phyloP scores from a whole-genome alignment of 1,139 yeast species.

The Kodamaea plutei region DNA sequence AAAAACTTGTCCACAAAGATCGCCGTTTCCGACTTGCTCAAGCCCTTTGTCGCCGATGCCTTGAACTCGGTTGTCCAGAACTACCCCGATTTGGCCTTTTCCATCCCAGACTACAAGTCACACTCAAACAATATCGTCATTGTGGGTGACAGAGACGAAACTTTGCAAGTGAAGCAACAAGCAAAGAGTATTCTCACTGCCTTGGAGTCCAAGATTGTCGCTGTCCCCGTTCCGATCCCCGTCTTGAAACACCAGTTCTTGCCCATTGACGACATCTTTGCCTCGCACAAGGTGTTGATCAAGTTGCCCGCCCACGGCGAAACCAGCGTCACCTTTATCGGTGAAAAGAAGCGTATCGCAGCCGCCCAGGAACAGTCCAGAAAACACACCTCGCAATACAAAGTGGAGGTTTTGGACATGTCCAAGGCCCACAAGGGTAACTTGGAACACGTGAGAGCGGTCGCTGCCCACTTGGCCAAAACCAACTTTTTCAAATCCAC shows the following conservation, averaged over 20 bases:
- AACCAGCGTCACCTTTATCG: conserved; percentile 58
- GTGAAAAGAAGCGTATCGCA: conserved; percentile 51
- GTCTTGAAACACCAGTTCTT: conserved; percentile 42
- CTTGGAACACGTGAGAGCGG: conserved; percentile 65
- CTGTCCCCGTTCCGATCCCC: conserved; percentile 43
- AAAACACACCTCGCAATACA: conserved; percentile 47
- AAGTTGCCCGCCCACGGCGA: conserved; percentile 49
- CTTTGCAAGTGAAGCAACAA: conserved; percentile 44
- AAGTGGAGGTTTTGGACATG: conserved; percentile 70
- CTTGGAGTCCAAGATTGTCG: conserved; percentile 35
- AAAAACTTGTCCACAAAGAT: conserved; percentile 51
- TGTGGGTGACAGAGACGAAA: conserved; percentile 64
- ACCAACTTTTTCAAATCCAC: conserved; percentile 47
- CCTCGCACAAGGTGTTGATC: conserved; percentile 59
- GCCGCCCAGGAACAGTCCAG: conserved; percentile 58
- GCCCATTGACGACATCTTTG: conserved; percentile 43
- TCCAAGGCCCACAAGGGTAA: conserved; percentile 86
- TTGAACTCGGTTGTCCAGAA: conserved; percentile 21
- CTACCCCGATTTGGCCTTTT: conserved; percentile 27
- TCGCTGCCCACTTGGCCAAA: conserved; percentile 62
- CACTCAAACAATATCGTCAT: conserved; percentile 32
- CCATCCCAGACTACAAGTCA: conserved; percentile 35
- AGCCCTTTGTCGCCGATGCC: conserved; percentile 47
- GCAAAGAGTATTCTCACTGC: conserved; percentile 45
- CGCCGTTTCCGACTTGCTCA: conserved; percentile 41